Evolutionary conservation across 169 alveolate species (phyloP).

Genomic region (Fabrea salina): DNA sequence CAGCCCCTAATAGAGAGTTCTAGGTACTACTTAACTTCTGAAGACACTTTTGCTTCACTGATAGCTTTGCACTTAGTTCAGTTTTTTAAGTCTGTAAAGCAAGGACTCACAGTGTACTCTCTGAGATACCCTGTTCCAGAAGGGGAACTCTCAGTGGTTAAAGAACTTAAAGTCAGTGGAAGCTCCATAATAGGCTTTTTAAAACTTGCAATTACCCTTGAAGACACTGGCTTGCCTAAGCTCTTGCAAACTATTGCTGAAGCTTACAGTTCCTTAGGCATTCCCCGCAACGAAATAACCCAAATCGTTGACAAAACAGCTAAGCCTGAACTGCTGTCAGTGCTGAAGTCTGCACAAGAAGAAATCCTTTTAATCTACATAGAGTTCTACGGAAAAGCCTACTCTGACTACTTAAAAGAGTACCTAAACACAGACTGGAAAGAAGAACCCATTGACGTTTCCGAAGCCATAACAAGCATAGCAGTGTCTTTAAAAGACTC

Average conservation of each 20-base stretch:
- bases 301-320: background rate
- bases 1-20: background rate
- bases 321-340: background rate
- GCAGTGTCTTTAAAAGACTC: background rate
- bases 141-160: background rate
- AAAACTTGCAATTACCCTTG: background rate
- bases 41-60: background rate
- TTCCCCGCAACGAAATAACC: background rate
- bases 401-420: background rate
- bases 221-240: conserved; percentile 5
- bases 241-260: background rate
- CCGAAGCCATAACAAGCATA: background rate
- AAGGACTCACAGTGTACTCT: background rate
- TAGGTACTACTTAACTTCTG: conserved; percentile 1
- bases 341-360: conserved; percentile 2
- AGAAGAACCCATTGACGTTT: background rate
- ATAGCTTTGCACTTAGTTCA: conserved; percentile 5
- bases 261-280: background rate
- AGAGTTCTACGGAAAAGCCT: background rate
- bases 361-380: conserved; percentile 5
- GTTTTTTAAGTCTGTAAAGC: conserved; percentile 17
- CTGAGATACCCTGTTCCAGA: background rate
- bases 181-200: background rate
- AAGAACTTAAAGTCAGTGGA: background rate
- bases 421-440: background rate